Evolutionary conservation across 2,329 filamentous ascomycete species (phyloP), one percentile per base, ranked within the genome.

Genomic region (Cordyceps militaris): DNA sequence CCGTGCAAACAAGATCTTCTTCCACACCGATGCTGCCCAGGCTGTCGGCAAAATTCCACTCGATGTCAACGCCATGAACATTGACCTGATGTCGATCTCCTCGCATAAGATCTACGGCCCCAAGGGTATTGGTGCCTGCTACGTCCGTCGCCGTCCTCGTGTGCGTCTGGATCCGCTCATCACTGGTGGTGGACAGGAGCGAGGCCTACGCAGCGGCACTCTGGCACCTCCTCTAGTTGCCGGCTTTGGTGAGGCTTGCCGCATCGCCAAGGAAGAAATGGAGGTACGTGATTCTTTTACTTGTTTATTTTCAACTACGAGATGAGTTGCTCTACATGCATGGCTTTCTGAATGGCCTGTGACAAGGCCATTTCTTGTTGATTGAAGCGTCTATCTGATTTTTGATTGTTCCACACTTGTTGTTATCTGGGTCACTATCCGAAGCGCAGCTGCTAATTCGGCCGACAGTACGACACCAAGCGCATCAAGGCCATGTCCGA

Each of bases 21-120:
- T 99, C 83, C 94, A 99, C 76, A 96, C 91, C 24, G 94, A 99
- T 72, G 94, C 82, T 53, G 94, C 94, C 1, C 94, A 99, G 76
- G 94, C 94, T 16, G 92, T 97, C n/a, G 94, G 94, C 69, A 99
- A 99, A 79, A 97, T 99, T 51, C 91, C 92, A 0, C 77, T 99
- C 49, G 91, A 97, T 67, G 94, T 99, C 68, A 97, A 97, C 73
- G 89, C 90, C 73, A 93, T 96, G 91, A 95, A 97, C 73, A 87
- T 99, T 63, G 94, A 99, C 70, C 77, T 99, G 69, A 97, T 99
- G 93, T 97, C 93, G 30, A 97, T 99, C 61, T 97, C 94, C 9
- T 92, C 90, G 30, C 94, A 99, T 77, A 99, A 99, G 76, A 96
- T 99, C 56, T 99, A 99, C 70, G 94, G 94, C 26, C 94, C 94